These are phyloP conservation scores for Mucor ambiguus DNA, from an alignment of 371 early-diverging fungal species.

Conservation along the genomic window DNA sequence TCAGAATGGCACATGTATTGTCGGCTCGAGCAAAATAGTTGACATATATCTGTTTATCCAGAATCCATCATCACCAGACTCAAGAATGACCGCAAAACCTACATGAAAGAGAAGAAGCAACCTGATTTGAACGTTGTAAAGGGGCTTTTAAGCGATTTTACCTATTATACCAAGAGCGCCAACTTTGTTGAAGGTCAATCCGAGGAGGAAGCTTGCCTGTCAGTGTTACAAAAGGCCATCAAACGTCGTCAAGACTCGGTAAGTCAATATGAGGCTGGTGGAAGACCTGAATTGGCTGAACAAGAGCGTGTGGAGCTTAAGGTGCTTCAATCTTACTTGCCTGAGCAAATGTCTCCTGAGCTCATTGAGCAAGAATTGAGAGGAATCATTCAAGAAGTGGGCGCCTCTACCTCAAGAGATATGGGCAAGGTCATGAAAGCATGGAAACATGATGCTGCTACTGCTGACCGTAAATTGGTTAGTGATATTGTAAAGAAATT, in stretches of 20 bases:
- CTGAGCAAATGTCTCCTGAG: slow-evolving; percentile 66
- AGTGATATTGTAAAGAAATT: slow-evolving; percentile 64
- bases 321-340: slow-evolving; percentile 70
- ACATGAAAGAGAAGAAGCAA: slow-evolving; percentile 76
- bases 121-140: slow-evolving; percentile 70
- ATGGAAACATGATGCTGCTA: slow-evolving; percentile 58
- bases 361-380: slow-evolving; percentile 66
- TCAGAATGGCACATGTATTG: not conserved
- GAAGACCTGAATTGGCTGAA: slow-evolving; percentile 67
- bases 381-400: slow-evolving; percentile 53
- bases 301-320: slow-evolving; percentile 64
- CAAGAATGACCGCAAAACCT: slow-evolving; percentile 70
- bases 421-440: slow-evolving; percentile 83
- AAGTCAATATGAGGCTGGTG: slow-evolving; percentile 58
- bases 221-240: slow-evolving; percentile 71
- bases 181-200: slow-evolving; percentile 40
- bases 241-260: slow-evolving; percentile 77
- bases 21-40: not conserved
- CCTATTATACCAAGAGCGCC: slow-evolving; percentile 71
- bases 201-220: slow-evolving; percentile 51
- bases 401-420: slow-evolving; percentile 60
- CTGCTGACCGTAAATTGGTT: slow-evolving; percentile 70
- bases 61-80: slow-evolving; percentile 47
- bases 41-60: not conserved
- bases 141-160: slow-evolving; percentile 69